Evolutionary conservation across 2,329 filamentous ascomycete genomes (phyloP), one percentile per base, ranked within the genome.

Genomic region (Hirsutella rhossiliensis): DNA sequence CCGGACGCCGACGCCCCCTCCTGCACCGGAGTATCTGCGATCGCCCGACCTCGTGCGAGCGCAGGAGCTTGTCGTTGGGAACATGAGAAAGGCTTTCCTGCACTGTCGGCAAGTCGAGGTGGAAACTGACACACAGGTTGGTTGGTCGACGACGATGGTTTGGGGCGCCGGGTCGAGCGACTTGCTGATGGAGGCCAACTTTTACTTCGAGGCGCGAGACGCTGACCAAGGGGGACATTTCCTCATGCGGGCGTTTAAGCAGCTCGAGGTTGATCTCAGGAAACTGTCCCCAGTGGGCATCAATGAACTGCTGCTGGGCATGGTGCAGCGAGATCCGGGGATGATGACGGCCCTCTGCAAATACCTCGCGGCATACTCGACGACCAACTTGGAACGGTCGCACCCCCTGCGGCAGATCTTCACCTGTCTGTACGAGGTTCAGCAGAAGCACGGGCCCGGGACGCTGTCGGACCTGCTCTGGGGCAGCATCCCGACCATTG

Each of bases 301-400:
- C 43, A 60, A 64, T 39, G 66, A 69, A 48, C 48, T 69, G 18
- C 53, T 69, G 15, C 50, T 68, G 19, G 64, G 65, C 36, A 67
- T 69, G 64, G 63, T 68, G 6, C 58, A 65, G 41, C 62, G 66
- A 29, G 65, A 69, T 43, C 59, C 63, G 13, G 65, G 65, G 17
- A 61, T 69, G 60, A 65, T 68, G 57, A 66, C 64, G n/a, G 64
- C 66, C 1, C 54, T 69, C 13, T 69, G 62, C 54, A 68, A 69
- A 44, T 69, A 68, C 46, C 50, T 69, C 29, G 63, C 65, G 3
- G 65, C 65, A 12, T 69, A 65, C 45, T 63, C 66, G 38, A 57
- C 63, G 6, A 69, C 65, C 1, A 66, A 68, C 49, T 57, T 66
- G 27, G 66, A 69, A 43, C 60, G 65, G 30, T 56, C 62, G 4